Percentiles rank a stretch among this genome's conserved stretches.
Conservation (phyloP, 805 yeast species). For the Candida pseudofarinosa region DNA sequence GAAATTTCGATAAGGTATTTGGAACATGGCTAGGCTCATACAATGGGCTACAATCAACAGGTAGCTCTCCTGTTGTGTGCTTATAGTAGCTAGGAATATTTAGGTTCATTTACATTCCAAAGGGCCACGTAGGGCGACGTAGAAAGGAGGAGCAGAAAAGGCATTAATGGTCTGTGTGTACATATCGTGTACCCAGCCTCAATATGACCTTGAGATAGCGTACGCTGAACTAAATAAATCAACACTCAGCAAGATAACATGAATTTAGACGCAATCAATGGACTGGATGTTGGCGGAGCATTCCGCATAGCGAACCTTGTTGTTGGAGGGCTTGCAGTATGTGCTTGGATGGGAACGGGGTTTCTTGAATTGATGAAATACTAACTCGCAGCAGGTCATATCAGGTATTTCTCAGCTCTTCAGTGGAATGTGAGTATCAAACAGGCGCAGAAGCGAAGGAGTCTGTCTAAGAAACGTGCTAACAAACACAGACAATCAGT, state of each 20-base stretch:
- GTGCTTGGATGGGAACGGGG: conserved; percentile 16
- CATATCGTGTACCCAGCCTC: conserved; percentile 1
- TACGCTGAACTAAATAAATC: neutral
- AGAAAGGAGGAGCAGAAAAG: too few relatives aligned
- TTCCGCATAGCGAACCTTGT: conserved; percentile 51
- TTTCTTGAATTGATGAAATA: neutral
- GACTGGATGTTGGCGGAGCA: conserved; percentile 40
- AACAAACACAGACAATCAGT: conserved; percentile 31
- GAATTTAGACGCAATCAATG: conserved; percentile 41
- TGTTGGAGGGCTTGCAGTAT: conserved; percentile 52
- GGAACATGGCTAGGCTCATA: too few relatives aligned
- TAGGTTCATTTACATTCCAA: too few relatives aligned
- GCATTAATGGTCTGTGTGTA: too few relatives aligned
- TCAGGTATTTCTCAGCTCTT: conserved; percentile 50
- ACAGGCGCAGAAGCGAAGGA: neutral
- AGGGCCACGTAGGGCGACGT: too few relatives aligned
- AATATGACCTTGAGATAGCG: neutral
- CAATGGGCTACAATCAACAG: too few relatives aligned
- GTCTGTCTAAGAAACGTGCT: too few relatives aligned
- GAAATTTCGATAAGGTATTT: too few relatives aligned
- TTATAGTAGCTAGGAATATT: too few relatives aligned
- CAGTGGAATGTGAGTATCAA: conserved; percentile 41
- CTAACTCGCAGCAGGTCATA: conserved; percentile 28
- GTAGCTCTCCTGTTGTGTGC: too few relatives aligned
- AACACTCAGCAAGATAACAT: conserved; percentile 16